Base-by-base conservation (phyloP, 2,329 filamentous ascomycete species). In the Cladosporium oxysporum region DNA sequence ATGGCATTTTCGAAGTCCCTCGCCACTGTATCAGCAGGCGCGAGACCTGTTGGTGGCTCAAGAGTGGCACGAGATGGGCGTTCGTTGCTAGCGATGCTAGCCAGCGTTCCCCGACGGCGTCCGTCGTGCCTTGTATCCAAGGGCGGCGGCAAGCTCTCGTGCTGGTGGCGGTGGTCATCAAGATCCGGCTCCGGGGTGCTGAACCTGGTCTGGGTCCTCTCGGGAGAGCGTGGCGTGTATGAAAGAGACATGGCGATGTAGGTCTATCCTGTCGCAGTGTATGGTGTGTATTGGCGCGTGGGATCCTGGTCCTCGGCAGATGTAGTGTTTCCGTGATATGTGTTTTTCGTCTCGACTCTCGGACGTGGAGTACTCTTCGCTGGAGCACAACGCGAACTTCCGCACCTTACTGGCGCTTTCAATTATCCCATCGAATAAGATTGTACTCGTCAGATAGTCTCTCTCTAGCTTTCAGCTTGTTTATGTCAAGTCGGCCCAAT, bases 1-100 rank as follows among this genome's bases (percentile, higher is more conserved):
- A 97, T 83, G 16, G 92, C 93, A 71, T 95, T 88, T 77, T 97
- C 93, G 71, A 96, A 96, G 76, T 97, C 93, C 65, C 92, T 87
- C 47, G 91, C 73, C 52, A 79, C 79, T n/a, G 81, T 77, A 33
- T 77, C 76, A 29, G 79, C 73, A 23, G 75, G 61, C 7, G 63
- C 72, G 62, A 79, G 76, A 52, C 84, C 76, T 3, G 78, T 79
- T 1, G 72, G 72, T 37, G 74, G 62, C 69, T 83, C 80, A 65
- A 83, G 75, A 62, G 81, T 77, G 16, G 84, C 78, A 41, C 84
- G 69, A 61, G 79, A 77, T 16, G 82, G 77, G 72, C 81, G 73
- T 66, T 81, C 75, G 31, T 79, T 78, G 33, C 73, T 72, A 55
- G 82, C 77, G 64, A 91, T 82, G 63, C 90, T 92, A 70, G 91